Percentiles rank a stretch among this genome's conserved stretches.
These are phyloP conservation scores for Pichia cabralensis DNA, from an alignment of 805 yeast species.

Conservation along the genomic window DNA sequence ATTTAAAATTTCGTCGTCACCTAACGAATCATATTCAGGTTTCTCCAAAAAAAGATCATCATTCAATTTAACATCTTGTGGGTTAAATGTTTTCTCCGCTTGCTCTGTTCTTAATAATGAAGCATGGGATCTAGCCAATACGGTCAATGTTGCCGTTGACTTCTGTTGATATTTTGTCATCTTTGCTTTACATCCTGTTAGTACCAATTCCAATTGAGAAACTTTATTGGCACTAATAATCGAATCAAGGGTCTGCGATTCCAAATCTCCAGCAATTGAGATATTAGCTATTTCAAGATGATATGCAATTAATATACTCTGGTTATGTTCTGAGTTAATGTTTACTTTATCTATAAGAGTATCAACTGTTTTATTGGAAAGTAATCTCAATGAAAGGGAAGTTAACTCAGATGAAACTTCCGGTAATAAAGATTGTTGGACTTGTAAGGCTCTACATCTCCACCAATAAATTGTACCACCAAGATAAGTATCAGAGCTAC, in stretches of 20 bases:
- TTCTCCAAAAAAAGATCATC: slow-evolving; percentile 73
- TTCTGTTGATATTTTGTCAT: slow-evolving; percentile 73
- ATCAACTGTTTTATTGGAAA: slow-evolving; percentile 27
- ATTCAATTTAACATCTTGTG: slow-evolving; percentile 52
- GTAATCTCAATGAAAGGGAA: slow-evolving; percentile 31
- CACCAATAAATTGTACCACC: slow-evolving; percentile 58
- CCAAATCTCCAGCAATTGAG: slow-evolving; percentile 53
- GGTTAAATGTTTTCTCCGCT: slow-evolving; percentile 25
- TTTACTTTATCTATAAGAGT: slow-evolving; percentile 26
- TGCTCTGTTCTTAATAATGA: slow-evolving; percentile 13
- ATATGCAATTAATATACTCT: slow-evolving; percentile 34
- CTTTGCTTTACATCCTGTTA: slow-evolving; percentile 85
- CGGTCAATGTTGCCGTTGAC: slow-evolving; percentile 63
- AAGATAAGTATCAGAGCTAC: slow-evolving; percentile 20
- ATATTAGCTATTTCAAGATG: slow-evolving; percentile 62
- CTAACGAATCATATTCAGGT: slow-evolving; percentile 57
- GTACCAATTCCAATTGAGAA: slow-evolving; percentile 49
- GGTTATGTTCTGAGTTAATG: slow-evolving; percentile 20
- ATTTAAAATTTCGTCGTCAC: slow-evolving; percentile 33
- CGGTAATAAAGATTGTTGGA: slow-evolving; percentile 52
- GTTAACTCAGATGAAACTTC: slow-evolving; percentile 43
- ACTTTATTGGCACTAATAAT: slow-evolving; percentile 46
- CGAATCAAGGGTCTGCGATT: slow-evolving; percentile 46
- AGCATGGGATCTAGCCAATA: slow-evolving; percentile 52
- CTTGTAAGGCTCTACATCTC: slow-evolving; percentile 60